phyloP scores from a whole-genome alignment of 83 land plant genomes.

The Picea abies region DNA sequence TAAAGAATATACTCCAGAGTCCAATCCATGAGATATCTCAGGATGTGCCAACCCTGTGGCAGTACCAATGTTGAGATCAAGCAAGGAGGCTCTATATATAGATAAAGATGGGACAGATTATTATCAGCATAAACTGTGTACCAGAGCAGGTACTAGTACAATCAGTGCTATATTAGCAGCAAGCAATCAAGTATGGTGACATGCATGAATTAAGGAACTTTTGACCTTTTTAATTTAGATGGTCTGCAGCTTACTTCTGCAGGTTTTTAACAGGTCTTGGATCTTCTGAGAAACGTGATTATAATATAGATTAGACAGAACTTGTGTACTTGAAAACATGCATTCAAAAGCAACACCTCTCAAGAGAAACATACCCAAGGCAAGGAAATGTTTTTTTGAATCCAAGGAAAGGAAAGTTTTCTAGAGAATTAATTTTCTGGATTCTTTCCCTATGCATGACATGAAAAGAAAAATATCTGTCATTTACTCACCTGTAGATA shows the following conservation, averaged over 20 bases:
- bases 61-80: not conserved
- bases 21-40: slow-evolving; percentile 5
- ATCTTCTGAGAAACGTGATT: no score
- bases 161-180: not conserved
- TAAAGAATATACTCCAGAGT: not conserved
- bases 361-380: not conserved
- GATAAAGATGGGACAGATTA: not conserved
- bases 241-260: not conserved
- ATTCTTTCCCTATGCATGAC: not conserved
- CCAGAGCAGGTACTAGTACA: not conserved
- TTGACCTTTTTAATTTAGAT: not conserved
- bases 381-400: not conserved
- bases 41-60: not conserved
- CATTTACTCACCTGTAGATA: slow-evolving; percentile 71
- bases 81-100: not conserved
- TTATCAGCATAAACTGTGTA: not conserved
- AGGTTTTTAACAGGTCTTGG: no score
- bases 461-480: not conserved
- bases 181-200: not conserved
- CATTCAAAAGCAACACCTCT: not conserved
- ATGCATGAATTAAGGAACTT: not conserved
- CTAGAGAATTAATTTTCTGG: not conserved
- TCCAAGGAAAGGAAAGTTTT: not conserved
- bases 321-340: not conserved
- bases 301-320: not conserved